Percentiles rank a stretch among this genome's conserved stretches.
phyloP scores from a whole-genome alignment of 345 rosid species.

The Hibiscus tridactylites region DNA sequence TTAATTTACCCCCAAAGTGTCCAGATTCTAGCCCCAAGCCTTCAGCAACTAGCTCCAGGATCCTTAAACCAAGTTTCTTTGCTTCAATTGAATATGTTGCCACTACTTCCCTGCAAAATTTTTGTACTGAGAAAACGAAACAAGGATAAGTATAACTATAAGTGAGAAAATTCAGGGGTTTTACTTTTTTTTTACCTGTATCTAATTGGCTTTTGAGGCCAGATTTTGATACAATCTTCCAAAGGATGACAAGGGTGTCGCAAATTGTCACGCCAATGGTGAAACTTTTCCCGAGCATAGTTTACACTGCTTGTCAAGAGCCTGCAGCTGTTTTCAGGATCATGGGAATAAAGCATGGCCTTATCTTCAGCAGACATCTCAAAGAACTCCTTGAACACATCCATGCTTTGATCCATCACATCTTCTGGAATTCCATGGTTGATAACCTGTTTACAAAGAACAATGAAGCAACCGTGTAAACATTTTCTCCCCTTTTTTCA shows the following conservation, averaged over 20 bases:
- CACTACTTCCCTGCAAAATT: conserved; percentile 11
- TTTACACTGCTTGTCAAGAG: conserved; percentile 2
- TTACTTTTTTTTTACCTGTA: conserved; percentile 1
- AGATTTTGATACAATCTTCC: not conserved
- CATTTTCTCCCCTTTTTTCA: too few species aligned
- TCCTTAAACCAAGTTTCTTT: conserved; percentile 19
- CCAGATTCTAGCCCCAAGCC: conserved; percentile 24
- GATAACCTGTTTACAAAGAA: not conserved
- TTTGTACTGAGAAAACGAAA: not conserved
- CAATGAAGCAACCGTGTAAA: too few species aligned
- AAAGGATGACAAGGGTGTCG: conserved; percentile 12
- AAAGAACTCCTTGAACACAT: conserved; percentile 14
- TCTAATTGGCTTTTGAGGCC: conserved; percentile 18
- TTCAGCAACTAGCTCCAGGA: conserved; percentile 21
- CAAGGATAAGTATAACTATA: not conserved
- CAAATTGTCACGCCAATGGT: conserved; percentile 15
- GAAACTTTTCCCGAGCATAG: conserved; percentile 4
- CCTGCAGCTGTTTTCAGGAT: not conserved
- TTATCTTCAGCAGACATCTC: conserved; percentile 18
- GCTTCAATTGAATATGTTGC: conserved; percentile 18
- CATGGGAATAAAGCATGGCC: not conserved
- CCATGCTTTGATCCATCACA: conserved; percentile 15
- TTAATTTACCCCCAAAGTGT: conserved; percentile 9
- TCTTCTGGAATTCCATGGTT: conserved; percentile 27
- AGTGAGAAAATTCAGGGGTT: not conserved